A percentile compares a stretch with the other conserved stretches of the same genome.
phyloP scores from a whole-genome alignment of 805 yeast species.

The Lipomyces mesembrius region DNA sequence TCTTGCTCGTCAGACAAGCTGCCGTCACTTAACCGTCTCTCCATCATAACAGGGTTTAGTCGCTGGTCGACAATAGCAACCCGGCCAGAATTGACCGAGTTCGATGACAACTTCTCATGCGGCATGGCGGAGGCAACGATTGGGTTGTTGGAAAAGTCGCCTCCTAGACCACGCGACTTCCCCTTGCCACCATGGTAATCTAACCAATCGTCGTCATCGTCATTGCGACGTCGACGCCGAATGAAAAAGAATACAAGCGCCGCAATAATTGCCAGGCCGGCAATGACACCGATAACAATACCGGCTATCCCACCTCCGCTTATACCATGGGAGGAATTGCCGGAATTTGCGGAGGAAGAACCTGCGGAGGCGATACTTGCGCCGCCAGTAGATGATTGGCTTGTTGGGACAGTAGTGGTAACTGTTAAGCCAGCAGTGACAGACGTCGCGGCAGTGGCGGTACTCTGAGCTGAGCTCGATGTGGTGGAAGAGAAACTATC shows the following conservation, averaged over 20 bases:
- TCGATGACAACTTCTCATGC: constrained; percentile 25
- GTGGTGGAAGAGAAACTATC: constrained; percentile 31
- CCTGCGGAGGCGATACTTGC: constrained; percentile 38
- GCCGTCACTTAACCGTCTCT: constrained; percentile 79
- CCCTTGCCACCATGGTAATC: constrained; percentile 20
- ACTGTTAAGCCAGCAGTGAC: constrained; percentile 5
- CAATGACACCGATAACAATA: constrained; percentile 59
- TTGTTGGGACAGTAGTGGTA: constrained; percentile 37
- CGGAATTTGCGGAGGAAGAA: constrained; percentile 39
- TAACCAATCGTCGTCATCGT: constrained; percentile 46
- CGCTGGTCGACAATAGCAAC: constrained; percentile 60
- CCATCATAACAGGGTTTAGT: constrained; percentile 75
- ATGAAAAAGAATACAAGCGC: constrained; percentile 51
- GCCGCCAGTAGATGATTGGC: constrained; percentile 22
- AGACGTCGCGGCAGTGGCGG: neutral
- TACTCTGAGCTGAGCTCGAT: constrained; percentile 1
- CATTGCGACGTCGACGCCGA: constrained; percentile 49
- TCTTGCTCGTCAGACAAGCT: constrained; percentile 85
- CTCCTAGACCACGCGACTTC: constrained; percentile 7
- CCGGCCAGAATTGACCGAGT: constrained; percentile 35
- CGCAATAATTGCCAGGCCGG: constrained; percentile 52
- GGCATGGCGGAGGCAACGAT: constrained; percentile 3
- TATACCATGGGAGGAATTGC: constrained; percentile 35
- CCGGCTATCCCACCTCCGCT: constrained; percentile 64
- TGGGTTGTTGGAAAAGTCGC: constrained; percentile 10